phyloP scores from a whole-genome alignment of 441 rosid genomes.

The Metrosideros polymorpha region DNA sequence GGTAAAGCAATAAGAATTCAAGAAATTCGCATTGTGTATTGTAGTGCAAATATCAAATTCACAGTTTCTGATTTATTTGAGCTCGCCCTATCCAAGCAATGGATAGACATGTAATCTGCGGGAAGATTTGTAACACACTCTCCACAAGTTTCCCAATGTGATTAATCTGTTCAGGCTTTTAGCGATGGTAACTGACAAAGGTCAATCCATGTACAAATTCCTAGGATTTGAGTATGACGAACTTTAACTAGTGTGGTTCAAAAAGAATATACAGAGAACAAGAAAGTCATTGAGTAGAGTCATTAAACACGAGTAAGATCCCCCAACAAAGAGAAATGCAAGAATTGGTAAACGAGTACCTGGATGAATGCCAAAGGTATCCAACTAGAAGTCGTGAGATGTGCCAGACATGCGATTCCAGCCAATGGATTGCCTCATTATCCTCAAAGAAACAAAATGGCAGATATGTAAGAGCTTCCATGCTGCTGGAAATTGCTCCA shows the following conservation, averaged over 20 bases:
- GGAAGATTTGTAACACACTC: background rate
- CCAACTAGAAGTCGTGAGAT: background rate
- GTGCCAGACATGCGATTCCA: background rate
- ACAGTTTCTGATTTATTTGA: slow-evolving; percentile 9
- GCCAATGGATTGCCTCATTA: background rate
- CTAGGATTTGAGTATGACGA: background rate
- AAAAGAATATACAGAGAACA: background rate
- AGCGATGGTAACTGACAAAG: background rate
- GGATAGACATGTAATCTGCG: background rate
- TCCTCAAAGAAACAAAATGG: background rate
- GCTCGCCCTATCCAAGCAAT: background rate
- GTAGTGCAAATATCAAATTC: slow-evolving; percentile 1
- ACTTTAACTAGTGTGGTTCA: background rate
- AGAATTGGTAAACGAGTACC: background rate
- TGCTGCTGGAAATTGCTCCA: background rate
- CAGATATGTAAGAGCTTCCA: background rate
- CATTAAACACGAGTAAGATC: background rate
- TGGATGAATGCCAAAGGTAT: background rate
- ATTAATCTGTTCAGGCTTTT: background rate
- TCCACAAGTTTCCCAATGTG: background rate
- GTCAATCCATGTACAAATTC: background rate
- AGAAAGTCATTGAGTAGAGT: background rate
- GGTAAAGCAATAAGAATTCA: slow-evolving; percentile 22
- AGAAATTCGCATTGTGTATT: background rate
- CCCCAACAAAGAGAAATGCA: background rate